Evolutionary conservation across 1,284 basidiomycete species (phyloP).

Genomic region (Wolfiporia cocos): DNA sequence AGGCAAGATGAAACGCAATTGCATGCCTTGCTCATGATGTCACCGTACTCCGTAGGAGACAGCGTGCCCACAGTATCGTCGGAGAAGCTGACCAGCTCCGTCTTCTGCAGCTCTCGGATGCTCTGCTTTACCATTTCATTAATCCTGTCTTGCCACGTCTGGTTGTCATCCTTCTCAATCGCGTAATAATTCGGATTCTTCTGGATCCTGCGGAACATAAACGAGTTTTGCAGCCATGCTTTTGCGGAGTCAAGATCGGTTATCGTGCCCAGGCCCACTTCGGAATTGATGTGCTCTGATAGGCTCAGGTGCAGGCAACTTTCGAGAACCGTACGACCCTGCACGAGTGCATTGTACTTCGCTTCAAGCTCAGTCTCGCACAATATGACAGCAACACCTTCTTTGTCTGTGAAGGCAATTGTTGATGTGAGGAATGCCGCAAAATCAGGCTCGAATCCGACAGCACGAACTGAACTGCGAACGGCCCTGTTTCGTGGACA

Average conservation of each 20-base stretch:
- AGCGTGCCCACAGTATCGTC: constrained; percentile 34
- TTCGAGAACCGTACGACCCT: constrained; percentile 72
- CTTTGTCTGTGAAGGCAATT: constrained; percentile 46
- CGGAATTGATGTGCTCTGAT: constrained; percentile 88
- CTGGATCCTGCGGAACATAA: constrained; percentile 78
- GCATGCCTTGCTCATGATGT: constrained; percentile 78
- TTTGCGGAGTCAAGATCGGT: constrained; percentile 60
- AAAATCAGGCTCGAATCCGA: not conserved
- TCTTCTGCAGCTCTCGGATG: constrained; percentile 49
- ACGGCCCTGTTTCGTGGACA: constrained; percentile 53
- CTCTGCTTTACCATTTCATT: constrained; percentile 70
- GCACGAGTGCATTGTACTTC: constrained; percentile 64
- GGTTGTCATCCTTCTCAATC: constrained; percentile 47
- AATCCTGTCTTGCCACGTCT: constrained; percentile 65
- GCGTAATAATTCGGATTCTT: constrained; percentile 79
- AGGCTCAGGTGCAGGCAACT: constrained; percentile 82
- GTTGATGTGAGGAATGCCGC: not conserved
- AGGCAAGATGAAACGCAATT: not conserved
- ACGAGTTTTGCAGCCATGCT: constrained; percentile 76
- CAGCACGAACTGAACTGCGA: constrained; percentile 77
- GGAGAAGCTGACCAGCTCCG: constrained; percentile 48
- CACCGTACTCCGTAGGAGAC: constrained; percentile 65
- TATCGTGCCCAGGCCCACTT: constrained; percentile 84
- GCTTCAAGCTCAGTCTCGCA: constrained; percentile 69
- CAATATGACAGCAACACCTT: constrained; percentile 74